These are phyloP conservation scores for Laetiporus sulphureus DNA, from an alignment of 1,284 basidiomycete genomes.

Conservation along the genomic window DNA sequence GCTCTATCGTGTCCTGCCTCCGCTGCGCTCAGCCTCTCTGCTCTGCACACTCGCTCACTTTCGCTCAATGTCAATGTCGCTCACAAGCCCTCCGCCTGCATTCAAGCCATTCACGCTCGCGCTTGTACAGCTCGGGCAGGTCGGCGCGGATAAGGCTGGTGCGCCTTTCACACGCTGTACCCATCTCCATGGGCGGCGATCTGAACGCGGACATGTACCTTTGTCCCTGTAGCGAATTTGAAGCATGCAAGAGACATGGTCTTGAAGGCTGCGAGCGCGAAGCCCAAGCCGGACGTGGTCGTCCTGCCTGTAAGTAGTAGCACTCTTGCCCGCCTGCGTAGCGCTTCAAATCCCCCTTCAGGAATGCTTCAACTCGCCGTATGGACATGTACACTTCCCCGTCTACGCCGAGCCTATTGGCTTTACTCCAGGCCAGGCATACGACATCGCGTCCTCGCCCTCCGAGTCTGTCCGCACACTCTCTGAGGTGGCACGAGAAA, in stretches of 20 bases:
- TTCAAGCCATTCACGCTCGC: conserved; percentile 80
- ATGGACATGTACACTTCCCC: conserved; percentile 83
- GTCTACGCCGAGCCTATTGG: conserved; percentile 80
- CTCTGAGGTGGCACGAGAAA: conserved; percentile 75
- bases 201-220: background rate
- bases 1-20: too few relatives aligned
- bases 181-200: background rate
- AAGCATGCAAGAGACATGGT: conserved; percentile 78
- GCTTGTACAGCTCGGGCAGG: conserved; percentile 77
- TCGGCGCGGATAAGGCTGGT: conserved; percentile 59
- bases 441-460: conserved; percentile 49
- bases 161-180: background rate
- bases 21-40: too few relatives aligned
- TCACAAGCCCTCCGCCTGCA: too few relatives aligned
- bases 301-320: conserved; percentile 74
- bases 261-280: conserved; percentile 50
- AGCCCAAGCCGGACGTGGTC: conserved; percentile 69
- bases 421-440: conserved; percentile 47
- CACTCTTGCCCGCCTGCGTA: background rate
- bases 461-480: conserved; percentile 84
- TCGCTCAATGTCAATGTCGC: conserved; percentile 21
- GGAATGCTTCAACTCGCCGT: conserved; percentile 99
- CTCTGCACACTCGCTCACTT: conserved; percentile 1
- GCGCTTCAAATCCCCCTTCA: conserved; percentile 23
- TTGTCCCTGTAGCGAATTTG: conserved; percentile 47